A percentile compares a stretch with the other conserved stretches of the same genome.
Conservation (phyloP, 257 asterid genomes). For the Salvia miltiorrhiza region DNA sequence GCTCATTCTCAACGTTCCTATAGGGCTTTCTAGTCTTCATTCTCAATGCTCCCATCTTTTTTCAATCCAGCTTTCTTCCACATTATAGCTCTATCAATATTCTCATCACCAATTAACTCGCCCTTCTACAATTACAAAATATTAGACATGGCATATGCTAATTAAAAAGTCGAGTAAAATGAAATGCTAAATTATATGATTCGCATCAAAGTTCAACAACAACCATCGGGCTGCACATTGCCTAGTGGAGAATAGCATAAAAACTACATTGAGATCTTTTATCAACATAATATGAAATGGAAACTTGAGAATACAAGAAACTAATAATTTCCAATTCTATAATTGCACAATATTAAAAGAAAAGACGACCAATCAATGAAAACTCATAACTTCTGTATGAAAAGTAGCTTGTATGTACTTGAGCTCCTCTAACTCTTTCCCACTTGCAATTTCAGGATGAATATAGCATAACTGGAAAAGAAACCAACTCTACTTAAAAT, state of each 20-base stretch:
- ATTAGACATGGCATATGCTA: no score
- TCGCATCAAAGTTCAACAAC: no score
- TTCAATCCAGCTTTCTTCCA: no score
- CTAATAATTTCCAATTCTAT: not conserved
- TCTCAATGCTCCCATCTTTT: no score
- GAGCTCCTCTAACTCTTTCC: conserved; percentile 63
- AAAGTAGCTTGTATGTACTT: conserved; percentile 81
- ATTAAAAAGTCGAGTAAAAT: no score
- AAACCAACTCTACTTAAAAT: conserved; percentile 1
- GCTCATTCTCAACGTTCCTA: no score
- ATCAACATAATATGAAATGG: not conserved
- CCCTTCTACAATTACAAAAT: no score
- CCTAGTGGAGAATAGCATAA: conserved; percentile 43
- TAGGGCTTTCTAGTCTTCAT: no score
- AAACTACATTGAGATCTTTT: conserved; percentile 13
- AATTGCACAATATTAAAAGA: not conserved
- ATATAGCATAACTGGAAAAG: conserved; percentile 62
- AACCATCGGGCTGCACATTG: conserved; percentile 97
- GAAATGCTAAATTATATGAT: no score
- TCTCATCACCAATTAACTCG: no score
- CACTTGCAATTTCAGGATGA: conserved; percentile 71
- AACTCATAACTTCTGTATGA: not conserved
- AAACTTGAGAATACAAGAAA: conserved; percentile 1
- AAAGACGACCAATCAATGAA: conserved; percentile 5
- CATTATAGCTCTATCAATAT: no score